These are phyloP conservation scores for Graphilbum fragrans DNA, from an alignment of 2,329 filamentous ascomycete species.

Conservation along the genomic window DNA sequence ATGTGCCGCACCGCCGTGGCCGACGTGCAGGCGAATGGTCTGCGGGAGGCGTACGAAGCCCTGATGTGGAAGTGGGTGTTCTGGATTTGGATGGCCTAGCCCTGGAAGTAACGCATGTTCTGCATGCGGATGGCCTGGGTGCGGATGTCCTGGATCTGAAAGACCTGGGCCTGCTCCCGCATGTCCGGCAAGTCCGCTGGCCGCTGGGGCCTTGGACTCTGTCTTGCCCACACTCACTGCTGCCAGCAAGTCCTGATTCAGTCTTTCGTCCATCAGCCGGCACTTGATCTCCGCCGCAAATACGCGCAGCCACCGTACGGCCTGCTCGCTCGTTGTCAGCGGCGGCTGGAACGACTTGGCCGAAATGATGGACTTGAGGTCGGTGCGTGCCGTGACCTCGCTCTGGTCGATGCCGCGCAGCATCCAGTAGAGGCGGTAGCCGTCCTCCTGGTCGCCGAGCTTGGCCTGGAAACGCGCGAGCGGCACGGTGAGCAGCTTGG, in stretches of 20 bases:
- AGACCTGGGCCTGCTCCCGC: too few species aligned
- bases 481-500: slow-evolving; percentile 59
- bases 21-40: slow-evolving; percentile 74
- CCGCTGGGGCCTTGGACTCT: too few species aligned
- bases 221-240: slow-evolving; percentile 1
- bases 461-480: slow-evolving; percentile 66
- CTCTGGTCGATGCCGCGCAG: slow-evolving; percentile 77
- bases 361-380: slow-evolving; percentile 95
- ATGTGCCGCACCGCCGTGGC: slow-evolving; percentile 47
- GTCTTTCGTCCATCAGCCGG: slow-evolving; percentile 76
- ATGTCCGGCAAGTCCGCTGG: too few species aligned
- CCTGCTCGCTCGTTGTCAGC: slow-evolving; percentile 69
- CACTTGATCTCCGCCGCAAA: slow-evolving; percentile 87
- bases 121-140: too few species aligned
- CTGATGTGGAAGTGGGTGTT: too few species aligned
- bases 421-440: slow-evolving; percentile 71
- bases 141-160: slow-evolving; percentile 40
- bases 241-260: slow-evolving; percentile 8
- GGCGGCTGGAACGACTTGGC: slow-evolving; percentile 87
- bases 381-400: slow-evolving; percentile 81
- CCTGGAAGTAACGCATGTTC: too few species aligned
- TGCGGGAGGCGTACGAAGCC: slow-evolving; percentile 80
- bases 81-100: slow-evolving; percentile 17
- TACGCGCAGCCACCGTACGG: slow-evolving; percentile 74
- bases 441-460: slow-evolving; percentile 66